These are phyloP conservation scores for Rhizophagus clarus DNA, from an alignment of 192 early-diverging fungal species.

Conservation along the genomic window DNA sequence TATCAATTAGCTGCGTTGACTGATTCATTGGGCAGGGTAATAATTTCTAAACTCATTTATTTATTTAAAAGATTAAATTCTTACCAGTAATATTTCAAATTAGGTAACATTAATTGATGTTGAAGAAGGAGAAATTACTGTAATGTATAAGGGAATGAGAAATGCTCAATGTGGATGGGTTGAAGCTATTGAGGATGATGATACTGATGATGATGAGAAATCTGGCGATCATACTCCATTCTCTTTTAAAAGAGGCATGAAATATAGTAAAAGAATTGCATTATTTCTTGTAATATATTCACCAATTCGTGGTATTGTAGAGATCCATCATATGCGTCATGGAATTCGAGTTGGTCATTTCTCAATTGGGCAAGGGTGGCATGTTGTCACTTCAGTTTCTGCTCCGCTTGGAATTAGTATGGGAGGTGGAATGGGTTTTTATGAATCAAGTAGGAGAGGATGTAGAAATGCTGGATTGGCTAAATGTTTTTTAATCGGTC, in stretches of 20 bases:
- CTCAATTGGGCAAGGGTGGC: constrained; percentile 62
- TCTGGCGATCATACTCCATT: not conserved
- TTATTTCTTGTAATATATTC: constrained; percentile 69
- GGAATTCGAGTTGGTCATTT: constrained; percentile 60
- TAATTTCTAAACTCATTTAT: not conserved
- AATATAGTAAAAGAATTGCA: constrained; percentile 32
- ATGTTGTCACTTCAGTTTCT: constrained; percentile 50
- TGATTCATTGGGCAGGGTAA: constrained; percentile 68
- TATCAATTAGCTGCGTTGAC: constrained; percentile 59
- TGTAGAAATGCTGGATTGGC: constrained; percentile 38
- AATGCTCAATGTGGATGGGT: constrained; percentile 75
- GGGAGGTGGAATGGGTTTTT: constrained; percentile 40
- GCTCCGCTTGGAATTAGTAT: constrained; percentile 48
- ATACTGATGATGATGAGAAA: not conserved
- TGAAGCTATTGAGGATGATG: constrained; percentile 46
- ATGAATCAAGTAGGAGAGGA: constrained; percentile 24
- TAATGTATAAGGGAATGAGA: constrained; percentile 74
- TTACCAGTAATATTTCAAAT: not conserved
- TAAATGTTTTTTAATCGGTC: constrained; percentile 55
- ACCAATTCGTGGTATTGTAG: constrained; percentile 61
- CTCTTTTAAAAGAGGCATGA: constrained; percentile 13
- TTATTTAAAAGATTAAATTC: not conserved
- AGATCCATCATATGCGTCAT: constrained; percentile 65
- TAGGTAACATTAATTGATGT: constrained; percentile 58
- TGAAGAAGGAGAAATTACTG: constrained; percentile 61